phyloP scores from a whole-genome alignment of 2,329 filamentous ascomycete species.

The Exophiala lecanii-corni region DNA sequence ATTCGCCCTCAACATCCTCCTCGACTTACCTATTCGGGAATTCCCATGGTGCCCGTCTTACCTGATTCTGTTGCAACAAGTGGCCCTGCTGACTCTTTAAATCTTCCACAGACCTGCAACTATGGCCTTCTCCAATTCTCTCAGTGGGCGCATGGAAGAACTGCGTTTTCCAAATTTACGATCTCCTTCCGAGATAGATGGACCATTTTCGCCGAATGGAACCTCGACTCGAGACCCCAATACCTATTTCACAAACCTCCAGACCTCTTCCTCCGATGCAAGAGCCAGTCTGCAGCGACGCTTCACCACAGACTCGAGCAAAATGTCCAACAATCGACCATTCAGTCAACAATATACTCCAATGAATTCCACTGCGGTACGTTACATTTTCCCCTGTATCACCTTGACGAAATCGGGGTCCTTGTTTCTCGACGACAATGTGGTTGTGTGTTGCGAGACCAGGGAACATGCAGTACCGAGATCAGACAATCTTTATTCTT shows the following conservation, averaged over 20 bases:
- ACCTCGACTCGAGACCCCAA: conserved; percentile 66
- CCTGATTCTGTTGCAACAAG: too few relatives aligned
- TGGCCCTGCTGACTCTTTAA: background rate
- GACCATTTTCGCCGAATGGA: conserved; percentile 70
- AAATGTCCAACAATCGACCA: conserved; percentile 57
- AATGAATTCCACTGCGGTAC: conserved; percentile 28
- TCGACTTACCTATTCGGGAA: too few relatives aligned
- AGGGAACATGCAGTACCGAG: too few relatives aligned
- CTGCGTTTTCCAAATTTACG: conserved; percentile 72
- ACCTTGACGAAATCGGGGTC: conserved; percentile 8
- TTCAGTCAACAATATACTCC: conserved; percentile 28
- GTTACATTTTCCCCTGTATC: conserved; percentile 12
- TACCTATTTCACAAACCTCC: conserved; percentile 56
- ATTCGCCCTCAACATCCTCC: too few relatives aligned
- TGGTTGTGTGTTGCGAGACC: conserved; percentile 13
- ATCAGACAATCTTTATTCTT: too few relatives aligned
- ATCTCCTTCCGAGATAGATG: conserved; percentile 62
- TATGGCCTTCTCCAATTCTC: conserved; percentile 63
- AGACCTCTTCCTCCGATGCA: conserved; percentile 57
- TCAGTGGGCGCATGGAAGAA: conserved; percentile 69
- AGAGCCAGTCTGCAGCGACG: conserved; percentile 78
- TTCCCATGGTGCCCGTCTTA: too few relatives aligned
- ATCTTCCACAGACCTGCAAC: conserved; percentile 31
- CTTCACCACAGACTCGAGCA: conserved; percentile 87
- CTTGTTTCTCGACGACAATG: background rate